Evolutionary conservation across 1,139 yeast genomes (phyloP).

Genomic region (Suhomyces ambrosiae): DNA sequence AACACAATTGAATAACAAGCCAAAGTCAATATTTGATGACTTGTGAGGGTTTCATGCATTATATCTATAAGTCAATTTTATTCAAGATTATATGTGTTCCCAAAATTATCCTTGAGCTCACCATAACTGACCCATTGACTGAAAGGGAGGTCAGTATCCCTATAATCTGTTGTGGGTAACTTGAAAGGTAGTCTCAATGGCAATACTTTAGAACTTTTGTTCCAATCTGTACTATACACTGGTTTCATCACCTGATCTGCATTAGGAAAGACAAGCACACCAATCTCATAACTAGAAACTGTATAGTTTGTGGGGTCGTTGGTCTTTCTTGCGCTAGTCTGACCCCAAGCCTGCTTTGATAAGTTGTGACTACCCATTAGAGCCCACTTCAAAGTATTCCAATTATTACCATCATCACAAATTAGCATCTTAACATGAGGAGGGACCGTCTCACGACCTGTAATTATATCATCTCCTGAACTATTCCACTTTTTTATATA

Average conservation of each 20-base stretch:
- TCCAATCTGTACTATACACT: slow-evolving; percentile 39
- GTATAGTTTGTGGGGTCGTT: slow-evolving; percentile 28
- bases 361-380: slow-evolving; percentile 67
- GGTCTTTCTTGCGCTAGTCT: neutral
- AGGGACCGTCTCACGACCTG: slow-evolving; percentile 38
- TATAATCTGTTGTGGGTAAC: slow-evolving; percentile 50
- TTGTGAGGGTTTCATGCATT: neutral
- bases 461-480: slow-evolving; percentile 13
- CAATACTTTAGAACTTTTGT: slow-evolving; percentile 16
- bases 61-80: neutral
- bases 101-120: slow-evolving; percentile 23
- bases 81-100: slow-evolving; percentile 20
- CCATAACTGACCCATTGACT: slow-evolving; percentile 30
- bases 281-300: slow-evolving; percentile 56
- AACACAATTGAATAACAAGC: slow-evolving; percentile 34
- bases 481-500: slow-evolving; percentile 38
- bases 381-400: slow-evolving; percentile 58
- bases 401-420: slow-evolving; percentile 51
- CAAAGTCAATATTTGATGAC: slow-evolving; percentile 37
- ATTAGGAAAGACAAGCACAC: slow-evolving; percentile 40
- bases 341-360: slow-evolving; percentile 73
- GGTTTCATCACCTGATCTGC: slow-evolving; percentile 34
- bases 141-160: slow-evolving; percentile 52
- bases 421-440: slow-evolving; percentile 46
- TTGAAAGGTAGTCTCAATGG: slow-evolving; percentile 57